Base-by-base conservation (phyloP, 139 green algal species). In the Tetraselmis striata region DNA sequence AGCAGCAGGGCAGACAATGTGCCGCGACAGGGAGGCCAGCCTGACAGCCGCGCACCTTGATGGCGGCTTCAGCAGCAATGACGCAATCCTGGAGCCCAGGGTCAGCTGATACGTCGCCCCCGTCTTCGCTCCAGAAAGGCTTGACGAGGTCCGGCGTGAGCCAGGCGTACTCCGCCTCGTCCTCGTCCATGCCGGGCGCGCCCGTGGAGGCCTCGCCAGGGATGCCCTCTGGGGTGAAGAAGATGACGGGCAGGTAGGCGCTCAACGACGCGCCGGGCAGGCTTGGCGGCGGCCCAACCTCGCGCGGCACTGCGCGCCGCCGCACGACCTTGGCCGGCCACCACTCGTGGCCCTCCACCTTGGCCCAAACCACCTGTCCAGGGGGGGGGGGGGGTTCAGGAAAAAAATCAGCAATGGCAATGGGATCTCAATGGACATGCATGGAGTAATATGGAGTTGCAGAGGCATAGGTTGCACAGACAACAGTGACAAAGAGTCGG, bases 91-190 rank as follows among this genome's bases (percentile, higher is more conserved):
- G 45, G 11, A 67, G 45, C 45, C 45, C 45, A 18, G 45, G 45
- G 18, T 67, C 45, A 67, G 45, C 45, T 18, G 45, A 67, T 67
- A 67, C 5, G 45, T 67, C 45, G 45, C 45, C 45, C 11, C 45
- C 45, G 45, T 67, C 45, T 67, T 67, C 45, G 45, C 45, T 67
- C 45, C 45, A 67, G 81, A 98, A 98, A 2, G 90, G 89, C 82
- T 94, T 94, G 28, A 98, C 80, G 83, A 86, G 91, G 77, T 94
- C 89, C 2, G 89, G 80, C 0, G 91, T 89, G 80, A 98, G 90
- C 94, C 94, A 98, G 22, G 94, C 94, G 83, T 95, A 98, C 88
- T 98, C 94, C 1, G 93, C 94, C 85, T 98, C 94, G 1, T 96
- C 92, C 1, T 90, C 85, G 0, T 92, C 90, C 1, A 32, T 1